A percentile compares a stretch with the other conserved stretches of the same genome.
Conservation (phyloP, 164 flowering plant genomes). For the Sedum album region DNA sequence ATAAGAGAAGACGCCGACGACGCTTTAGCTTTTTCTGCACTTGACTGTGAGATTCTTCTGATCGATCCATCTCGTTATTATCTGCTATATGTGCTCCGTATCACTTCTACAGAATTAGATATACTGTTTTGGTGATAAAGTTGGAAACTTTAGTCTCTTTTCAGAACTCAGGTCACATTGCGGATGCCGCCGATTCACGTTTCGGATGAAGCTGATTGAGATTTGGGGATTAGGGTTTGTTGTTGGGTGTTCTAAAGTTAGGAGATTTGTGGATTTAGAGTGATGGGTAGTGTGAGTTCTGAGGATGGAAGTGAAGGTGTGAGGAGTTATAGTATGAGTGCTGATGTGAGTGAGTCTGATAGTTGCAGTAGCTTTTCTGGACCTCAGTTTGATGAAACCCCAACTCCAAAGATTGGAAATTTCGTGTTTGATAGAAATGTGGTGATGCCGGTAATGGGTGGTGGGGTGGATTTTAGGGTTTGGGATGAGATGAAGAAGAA, state of each 20-base stretch:
- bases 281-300: background rate
- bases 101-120: background rate
- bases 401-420: background rate
- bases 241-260: background rate
- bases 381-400: background rate
- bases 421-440: background rate
- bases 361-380: background rate
- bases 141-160: background rate
- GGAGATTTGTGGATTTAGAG: background rate
- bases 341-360: slow-evolving; percentile 3
- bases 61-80: background rate
- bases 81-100: background rate
- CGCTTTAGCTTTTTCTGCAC: slow-evolving; percentile 2
- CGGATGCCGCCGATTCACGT: background rate
- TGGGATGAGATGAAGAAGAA: slow-evolving; percentile 5
- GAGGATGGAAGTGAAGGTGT: slow-evolving; percentile 1
- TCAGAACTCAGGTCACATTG: background rate
- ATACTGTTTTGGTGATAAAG: background rate
- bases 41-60: background rate
- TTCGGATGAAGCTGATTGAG: background rate
- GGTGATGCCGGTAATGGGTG: no score
- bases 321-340: slow-evolving; percentile 3
- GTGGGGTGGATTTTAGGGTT: background rate
- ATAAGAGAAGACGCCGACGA: slow-evolving; percentile 1
- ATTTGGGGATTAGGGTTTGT: background rate